These are phyloP conservation scores for Chrysoporthe austroafricana DNA, from an alignment of 2,329 filamentous ascomycete species.

Conservation along the genomic window DNA sequence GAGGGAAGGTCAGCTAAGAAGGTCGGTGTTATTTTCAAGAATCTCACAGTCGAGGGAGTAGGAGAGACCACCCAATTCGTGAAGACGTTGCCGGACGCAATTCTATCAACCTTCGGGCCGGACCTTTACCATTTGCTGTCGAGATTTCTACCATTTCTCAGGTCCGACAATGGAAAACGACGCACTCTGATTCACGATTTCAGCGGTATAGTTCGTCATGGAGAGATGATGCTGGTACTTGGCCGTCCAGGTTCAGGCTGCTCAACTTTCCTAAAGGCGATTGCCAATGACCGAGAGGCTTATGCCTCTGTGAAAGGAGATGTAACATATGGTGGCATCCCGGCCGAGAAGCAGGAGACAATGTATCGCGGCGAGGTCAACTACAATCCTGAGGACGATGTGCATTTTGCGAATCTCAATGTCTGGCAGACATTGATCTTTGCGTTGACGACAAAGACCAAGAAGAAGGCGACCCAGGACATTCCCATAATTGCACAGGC, in stretches of 20 bases:
- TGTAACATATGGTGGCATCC: constrained; percentile 62
- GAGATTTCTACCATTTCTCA: constrained; percentile 40
- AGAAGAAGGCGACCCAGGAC: constrained; percentile 64
- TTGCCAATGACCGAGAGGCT: constrained; percentile 69
- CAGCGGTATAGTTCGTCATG: constrained; percentile 57
- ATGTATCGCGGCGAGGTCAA: constrained; percentile 65
- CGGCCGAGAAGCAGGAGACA: constrained; percentile 50
- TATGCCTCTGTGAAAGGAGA: constrained; percentile 69
- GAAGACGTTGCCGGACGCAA: constrained; percentile 72
- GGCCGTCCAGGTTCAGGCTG: constrained; percentile 62
- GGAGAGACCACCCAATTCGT: constrained; percentile 70
- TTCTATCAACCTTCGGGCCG: constrained; percentile 79
- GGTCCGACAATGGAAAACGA: constrained; percentile 17
- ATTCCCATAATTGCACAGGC: constrained; percentile 60
- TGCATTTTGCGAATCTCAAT: constrained; percentile 65
- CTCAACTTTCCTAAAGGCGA: constrained; percentile 61
- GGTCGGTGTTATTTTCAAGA: constrained; percentile 76
- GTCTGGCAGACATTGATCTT: constrained; percentile 71
- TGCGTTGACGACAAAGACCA: constrained; percentile 67
- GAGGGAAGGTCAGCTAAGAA: constrained; percentile 73
- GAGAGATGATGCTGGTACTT: constrained; percentile 62
- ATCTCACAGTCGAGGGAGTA: constrained; percentile 74
- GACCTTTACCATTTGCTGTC: constrained; percentile 71
- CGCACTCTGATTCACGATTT: constrained; percentile 52
- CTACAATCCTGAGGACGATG: constrained; percentile 65